phyloP scores from a whole-genome alignment of 2,329 filamentous ascomycete species.

The Fusarium neocosmosporiellum region DNA sequence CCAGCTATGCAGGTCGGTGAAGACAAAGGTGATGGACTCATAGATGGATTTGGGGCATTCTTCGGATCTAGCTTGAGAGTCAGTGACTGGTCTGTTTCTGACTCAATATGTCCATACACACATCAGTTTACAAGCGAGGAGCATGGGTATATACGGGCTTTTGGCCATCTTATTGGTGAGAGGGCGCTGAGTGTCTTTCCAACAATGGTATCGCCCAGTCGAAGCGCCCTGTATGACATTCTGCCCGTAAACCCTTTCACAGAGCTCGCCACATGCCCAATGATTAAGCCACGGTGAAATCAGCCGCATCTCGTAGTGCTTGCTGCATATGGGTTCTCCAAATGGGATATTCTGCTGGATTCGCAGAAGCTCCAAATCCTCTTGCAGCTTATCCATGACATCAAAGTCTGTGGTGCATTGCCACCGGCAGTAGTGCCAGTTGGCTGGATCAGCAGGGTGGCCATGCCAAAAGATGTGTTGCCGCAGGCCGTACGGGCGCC shows the following conservation, averaged over 20 bases:
- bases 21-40: neutral
- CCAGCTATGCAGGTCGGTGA: neutral
- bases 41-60: conserved; percentile 9
- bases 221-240: neutral
- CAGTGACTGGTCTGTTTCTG: neutral
- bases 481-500: conserved; percentile 13
- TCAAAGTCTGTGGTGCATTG: conserved; percentile 14
- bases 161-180: neutral
- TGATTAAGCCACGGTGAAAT: conserved; percentile 7
- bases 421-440: conserved; percentile 25
- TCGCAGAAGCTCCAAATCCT: neutral
- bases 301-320: neutral
- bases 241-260: neutral
- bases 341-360: neutral
- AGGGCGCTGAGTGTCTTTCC: neutral
- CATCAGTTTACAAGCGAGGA: neutral
- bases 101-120: neutral
- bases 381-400: conserved; percentile 5
- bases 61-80: neutral
- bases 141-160: neutral
- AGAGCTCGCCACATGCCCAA: neutral
- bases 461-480: conserved; percentile 24
- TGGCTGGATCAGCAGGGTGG: neutral
- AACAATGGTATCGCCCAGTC: neutral
- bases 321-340: neutral